Evolutionary conservation across 2,329 filamentous ascomycete species (phyloP), one percentile per base, ranked within the genome.

Genomic region (Neofusicoccum ribis): DNA sequence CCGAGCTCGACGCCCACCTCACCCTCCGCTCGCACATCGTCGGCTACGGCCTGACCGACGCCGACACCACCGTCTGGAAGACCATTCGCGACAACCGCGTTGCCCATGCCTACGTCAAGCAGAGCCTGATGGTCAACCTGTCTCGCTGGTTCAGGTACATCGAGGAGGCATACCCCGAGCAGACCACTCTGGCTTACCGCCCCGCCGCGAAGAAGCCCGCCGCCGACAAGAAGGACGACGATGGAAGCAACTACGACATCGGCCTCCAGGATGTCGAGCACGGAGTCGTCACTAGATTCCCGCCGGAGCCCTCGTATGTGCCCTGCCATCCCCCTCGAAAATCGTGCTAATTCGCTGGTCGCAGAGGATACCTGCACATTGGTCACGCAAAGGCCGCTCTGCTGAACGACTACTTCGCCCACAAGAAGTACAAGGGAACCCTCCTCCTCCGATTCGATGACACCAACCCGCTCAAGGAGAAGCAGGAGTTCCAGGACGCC

Each of bases 401-500:
- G 64, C 87, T 98, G 65, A 97, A 95, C 81, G 93, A 98, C 78
- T 98, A 96, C 84, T 98, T 98, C 72, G 94, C 93, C 50, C 93
- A 97, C 78, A 90, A 93, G 77, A 91, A 92, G 71, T 96, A 96
- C 83, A 89, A 94, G 67, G 95, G 95, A 73, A 96, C 90, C 72
- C 84, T 99, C 72, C 88, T 96, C 66, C 87, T 98, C 58, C 91
- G 95, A 67, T 95, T 99, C 74, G 95, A 99, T 76, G 95, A 99
- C 75, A 99, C 95, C 65, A 99, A 99, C 80, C 95, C 95, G 7
- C 89, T 91, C 67, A 98, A 98, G 78, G 95, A 99, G 84, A 97
- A 96, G 83, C 89, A 94, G 77, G 95, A 98, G 81, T 99, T 90
- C 77, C 90, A 98, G 77, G 93, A 98, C 79, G 86, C 93, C 5